A percentile compares a stretch with the other conserved stretches of the same genome.
These are phyloP conservation scores for Naganishia randhawae DNA, from an alignment of 768 basidiomycete genomes.

Conservation along the genomic window DNA sequence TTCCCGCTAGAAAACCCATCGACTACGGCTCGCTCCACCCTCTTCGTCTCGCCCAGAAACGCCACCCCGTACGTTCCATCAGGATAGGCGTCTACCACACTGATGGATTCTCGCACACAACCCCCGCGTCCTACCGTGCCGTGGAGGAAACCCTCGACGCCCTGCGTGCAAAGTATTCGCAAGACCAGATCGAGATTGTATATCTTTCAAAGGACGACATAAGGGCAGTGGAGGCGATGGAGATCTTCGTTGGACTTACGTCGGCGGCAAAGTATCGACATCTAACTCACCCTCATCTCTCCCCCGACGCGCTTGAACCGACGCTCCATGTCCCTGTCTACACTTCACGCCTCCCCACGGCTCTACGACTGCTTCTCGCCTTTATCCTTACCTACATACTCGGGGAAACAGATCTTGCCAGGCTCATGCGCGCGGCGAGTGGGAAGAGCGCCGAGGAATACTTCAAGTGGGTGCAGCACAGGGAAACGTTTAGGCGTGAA, in stretches of 20 bases:
- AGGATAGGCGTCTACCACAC: constrained; percentile 23
- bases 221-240: constrained; percentile 23
- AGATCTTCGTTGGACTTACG: constrained; percentile 25
- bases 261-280: constrained; percentile 20
- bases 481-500: constrained; percentile 14
- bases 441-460: constrained; percentile 17
- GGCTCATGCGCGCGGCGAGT: constrained; percentile 2
- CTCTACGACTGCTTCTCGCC: neutral
- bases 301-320: constrained; percentile 13
- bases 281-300: constrained; percentile 15
- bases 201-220: constrained; percentile 4
- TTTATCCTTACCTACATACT: constrained; percentile 9
- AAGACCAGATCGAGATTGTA: constrained; percentile 8
- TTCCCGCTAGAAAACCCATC: constrained; percentile 16
- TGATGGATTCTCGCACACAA: constrained; percentile 27
- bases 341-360: neutral
- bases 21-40: constrained; percentile 21
- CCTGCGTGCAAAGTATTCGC: neutral
- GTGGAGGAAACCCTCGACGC: constrained; percentile 21
- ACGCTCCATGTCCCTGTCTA: constrained; percentile 18
- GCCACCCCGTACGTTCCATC: constrained; percentile 2
- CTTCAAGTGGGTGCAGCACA: constrained; percentile 21
- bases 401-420: constrained; percentile 15
- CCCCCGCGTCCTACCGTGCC: constrained; percentile 24
- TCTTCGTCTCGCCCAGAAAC: neutral